phyloP scores from a whole-genome alignment of 75 land plant genomes.

The Picea sitchensis region DNA sequence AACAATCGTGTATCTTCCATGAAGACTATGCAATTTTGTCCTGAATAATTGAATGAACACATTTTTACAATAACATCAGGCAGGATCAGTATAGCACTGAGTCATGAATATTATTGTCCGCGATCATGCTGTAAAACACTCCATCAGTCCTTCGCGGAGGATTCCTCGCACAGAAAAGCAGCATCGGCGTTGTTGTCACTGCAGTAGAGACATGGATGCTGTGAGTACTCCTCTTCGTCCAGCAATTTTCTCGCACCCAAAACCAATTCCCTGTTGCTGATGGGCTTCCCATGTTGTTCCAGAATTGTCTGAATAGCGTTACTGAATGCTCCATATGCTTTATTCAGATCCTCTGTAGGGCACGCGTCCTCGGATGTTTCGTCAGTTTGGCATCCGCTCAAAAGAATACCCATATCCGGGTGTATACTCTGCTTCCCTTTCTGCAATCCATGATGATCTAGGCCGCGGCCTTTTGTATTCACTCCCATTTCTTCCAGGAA shows the following conservation, averaged over 20 bases:
- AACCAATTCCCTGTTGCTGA: constrained; percentile 64
- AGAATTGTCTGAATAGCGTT: constrained; percentile 79
- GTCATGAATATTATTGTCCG: no score
- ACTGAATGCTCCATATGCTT: constrained; percentile 82
- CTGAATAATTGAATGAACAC: no score
- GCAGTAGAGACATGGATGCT: constrained; percentile 91
- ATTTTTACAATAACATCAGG: no score
- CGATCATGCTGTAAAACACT: no score
- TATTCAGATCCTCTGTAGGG: constrained; percentile 38
- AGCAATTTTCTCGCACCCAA: constrained; percentile 48
- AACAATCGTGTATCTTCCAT: no score
- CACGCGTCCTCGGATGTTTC: constrained; percentile 90
- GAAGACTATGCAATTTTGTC: no score
- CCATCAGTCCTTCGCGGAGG: no score
- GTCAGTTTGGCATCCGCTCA: constrained; percentile 86
- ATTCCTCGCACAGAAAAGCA: constrained; percentile 43
- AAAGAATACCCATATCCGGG: constrained; percentile 62
- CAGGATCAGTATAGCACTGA: no score
- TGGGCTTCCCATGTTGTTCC: constrained; percentile 20
- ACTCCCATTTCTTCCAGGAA: no score
- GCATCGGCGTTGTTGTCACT: constrained; percentile 53
- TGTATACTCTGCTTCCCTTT: constrained; percentile 4
- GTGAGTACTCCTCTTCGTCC: constrained; percentile 52
- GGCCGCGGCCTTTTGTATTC: no score
- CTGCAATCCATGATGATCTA: no score